Evolutionary conservation across 73 alveolate genomes (phyloP), one percentile per base, ranked within the genome.

Genomic region (Stentor roeselii): DNA sequence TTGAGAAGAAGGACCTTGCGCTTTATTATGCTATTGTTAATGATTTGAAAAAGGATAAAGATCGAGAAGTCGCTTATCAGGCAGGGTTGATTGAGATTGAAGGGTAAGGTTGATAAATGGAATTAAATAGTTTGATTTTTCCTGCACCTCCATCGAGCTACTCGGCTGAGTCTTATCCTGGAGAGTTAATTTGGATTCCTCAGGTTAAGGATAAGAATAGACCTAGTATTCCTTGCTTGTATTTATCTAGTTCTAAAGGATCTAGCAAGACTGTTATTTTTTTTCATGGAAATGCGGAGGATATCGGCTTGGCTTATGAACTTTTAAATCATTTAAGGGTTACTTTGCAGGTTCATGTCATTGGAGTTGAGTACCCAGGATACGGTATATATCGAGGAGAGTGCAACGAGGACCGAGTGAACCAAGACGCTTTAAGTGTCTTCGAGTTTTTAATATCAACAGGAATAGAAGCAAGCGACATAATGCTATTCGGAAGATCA

Each of bases 281-380:
- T 82, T 95, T 95, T 75, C 99, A 95, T 89, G 98, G 99, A 2
- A 95, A 95, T 84, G 99, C 98, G 3, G 99, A 95, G 82, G 99
- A 95, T 88, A 90, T 95, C 59, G 97, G 97, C 41, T 86, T 89
- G n/a, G 97, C 98, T 27, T 89, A 88, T 82, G 95, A 88, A 40
- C 86, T 96, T 82, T 89, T 94, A 39, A 89, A 87, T 77, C 86
- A 88, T 35, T 59, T 94, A 36, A 84, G 91, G 59, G 90, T 83
- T 42, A 84, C 92, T 30, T 76, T 92, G 36, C 90, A 90, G 84
- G 87, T 92, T 86, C 93, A 96, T 89, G 89, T 94, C n/a, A 78
- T 96, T 27, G 83, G 95, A 36, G 93, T 94, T 82, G 99, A 96
- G 84, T 96, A 93, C 87, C 98, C 98, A 40, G 97, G 98, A 3